Percentiles rank a stretch among this genome's conserved stretches.
Evolutionary conservation across 2,329 filamentous ascomycete genomes (phyloP).

Genomic region (Cladosporium cucumerinum): DNA sequence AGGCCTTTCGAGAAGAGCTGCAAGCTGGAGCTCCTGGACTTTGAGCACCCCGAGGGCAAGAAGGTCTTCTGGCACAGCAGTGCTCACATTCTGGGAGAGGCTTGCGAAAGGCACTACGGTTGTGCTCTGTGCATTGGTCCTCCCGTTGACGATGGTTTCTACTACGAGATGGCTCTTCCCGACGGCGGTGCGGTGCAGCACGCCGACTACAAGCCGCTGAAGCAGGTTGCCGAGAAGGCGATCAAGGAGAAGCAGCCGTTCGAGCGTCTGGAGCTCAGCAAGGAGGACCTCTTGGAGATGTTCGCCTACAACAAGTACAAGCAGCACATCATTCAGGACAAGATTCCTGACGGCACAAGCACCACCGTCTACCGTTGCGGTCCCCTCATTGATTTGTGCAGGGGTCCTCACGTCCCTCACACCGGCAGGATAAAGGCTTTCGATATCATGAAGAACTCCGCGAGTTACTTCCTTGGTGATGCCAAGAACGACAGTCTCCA

Average conservation of each 20-base stretch:
- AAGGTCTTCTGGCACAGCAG: constrained; percentile 98
- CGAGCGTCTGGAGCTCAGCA: constrained; percentile 81
- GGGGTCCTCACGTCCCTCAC: constrained; percentile 90
- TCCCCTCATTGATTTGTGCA: constrained; percentile 89
- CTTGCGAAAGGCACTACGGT: constrained; percentile 83
- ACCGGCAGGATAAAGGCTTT: constrained; percentile 94
- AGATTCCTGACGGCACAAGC: constrained; percentile 81
- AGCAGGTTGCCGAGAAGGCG: constrained; percentile 74
- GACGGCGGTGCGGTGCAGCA: constrained; percentile 68
- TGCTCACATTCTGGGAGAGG: constrained; percentile 93
- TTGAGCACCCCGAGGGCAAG: constrained; percentile 73
- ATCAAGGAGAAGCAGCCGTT: constrained; percentile 97
- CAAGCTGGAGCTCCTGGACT: constrained; percentile 79
- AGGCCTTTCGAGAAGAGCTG: constrained; percentile 85
- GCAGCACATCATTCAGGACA: constrained; percentile 92
- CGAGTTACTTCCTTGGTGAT: constrained; percentile 91
- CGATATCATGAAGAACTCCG: constrained; percentile 82
- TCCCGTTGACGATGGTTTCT: constrained; percentile 87
- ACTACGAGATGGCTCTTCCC: constrained; percentile 91
- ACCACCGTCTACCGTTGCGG: constrained; percentile 95
- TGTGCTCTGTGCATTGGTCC: constrained; percentile 93
- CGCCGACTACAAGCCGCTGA: constrained; percentile 79
- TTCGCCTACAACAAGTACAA: constrained; percentile 99
- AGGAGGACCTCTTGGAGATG: constrained; percentile 91
- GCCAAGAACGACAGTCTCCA: constrained; percentile 92